Conservation (phyloP, 2,329 filamentous ascomycete genomes). For the Xylaria sp. region DNA sequence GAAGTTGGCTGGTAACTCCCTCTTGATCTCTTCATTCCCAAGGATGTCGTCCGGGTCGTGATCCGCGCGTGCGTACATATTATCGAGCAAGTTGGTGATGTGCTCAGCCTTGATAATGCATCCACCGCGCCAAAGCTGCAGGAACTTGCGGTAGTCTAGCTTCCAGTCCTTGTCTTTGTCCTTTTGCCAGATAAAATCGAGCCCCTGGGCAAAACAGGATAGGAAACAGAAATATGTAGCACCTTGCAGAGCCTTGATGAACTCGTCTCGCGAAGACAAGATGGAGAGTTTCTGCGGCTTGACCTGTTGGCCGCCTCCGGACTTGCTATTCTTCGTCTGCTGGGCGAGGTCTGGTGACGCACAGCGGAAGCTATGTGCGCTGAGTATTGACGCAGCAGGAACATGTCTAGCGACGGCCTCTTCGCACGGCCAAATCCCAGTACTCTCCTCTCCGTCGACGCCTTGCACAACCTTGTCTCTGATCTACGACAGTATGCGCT, state of each 20-base stretch:
- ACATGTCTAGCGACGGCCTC: constrained; percentile 67
- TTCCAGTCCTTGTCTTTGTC: constrained; percentile 65
- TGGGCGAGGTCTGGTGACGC: constrained; percentile 66
- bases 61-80: constrained; percentile 47
- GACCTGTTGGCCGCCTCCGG: constrained; percentile 44
- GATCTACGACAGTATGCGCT: constrained; percentile 64
- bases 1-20: constrained; percentile 58
- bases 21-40: constrained; percentile 51
- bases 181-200: constrained; percentile 66
- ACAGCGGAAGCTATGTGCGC: constrained; percentile 66
- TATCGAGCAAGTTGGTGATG: constrained; percentile 64
- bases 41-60: constrained; percentile 52
- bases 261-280: constrained; percentile 46
- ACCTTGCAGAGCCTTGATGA: constrained; percentile 63
- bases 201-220: constrained; percentile 67
- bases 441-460: constrained; percentile 68
- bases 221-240: constrained; percentile 68
- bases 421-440: constrained; percentile 68
- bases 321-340: constrained; percentile 57
- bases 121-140: constrained; percentile 70
- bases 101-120: constrained; percentile 74
- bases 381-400: constrained; percentile 66
- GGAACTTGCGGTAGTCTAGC: constrained; percentile 56
- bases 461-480: constrained; percentile 70
- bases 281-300: constrained; percentile 32